Evolutionary conservation across 1,284 basidiomycete genomes (phyloP).

Genomic region (Phylloporus sp.): DNA sequence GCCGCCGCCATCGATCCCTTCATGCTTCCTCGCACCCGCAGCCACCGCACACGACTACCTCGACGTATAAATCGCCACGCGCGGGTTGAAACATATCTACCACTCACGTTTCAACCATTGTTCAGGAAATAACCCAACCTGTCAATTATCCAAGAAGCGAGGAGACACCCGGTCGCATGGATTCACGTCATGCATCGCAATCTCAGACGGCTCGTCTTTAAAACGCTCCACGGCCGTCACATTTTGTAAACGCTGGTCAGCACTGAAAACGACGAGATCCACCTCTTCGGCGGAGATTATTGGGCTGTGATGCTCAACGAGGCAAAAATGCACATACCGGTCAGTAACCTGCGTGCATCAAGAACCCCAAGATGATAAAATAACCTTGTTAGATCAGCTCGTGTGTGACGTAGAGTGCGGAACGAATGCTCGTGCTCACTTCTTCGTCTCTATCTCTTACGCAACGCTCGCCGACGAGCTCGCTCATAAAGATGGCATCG

Average conservation of each 20-base stretch:
- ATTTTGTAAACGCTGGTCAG: background rate
- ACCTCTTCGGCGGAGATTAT: constrained; percentile 28
- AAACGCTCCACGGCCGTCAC: background rate
- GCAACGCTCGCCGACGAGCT: constrained; percentile 2
- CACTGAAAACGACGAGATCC: background rate
- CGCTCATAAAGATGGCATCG: constrained; percentile 6
- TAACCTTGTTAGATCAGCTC: background rate
- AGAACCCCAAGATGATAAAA: background rate
- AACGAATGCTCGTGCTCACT: background rate
- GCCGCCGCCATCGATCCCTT: constrained; percentile 13
- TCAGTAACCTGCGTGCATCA: background rate
- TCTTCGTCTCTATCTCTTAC: background rate
- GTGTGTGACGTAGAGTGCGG: background rate
- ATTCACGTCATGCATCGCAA: background rate
- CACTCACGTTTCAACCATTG: constrained; percentile 4
- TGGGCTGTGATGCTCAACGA: background rate
- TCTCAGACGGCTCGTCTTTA: background rate
- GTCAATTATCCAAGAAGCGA: background rate
- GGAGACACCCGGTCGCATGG: background rate
- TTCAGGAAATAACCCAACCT: background rate
- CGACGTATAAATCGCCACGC: constrained; percentile 22
- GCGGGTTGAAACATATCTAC: constrained; percentile 11
- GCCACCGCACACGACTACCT: constrained; percentile 33
- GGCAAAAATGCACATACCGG: background rate
- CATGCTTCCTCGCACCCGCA: constrained; percentile 34